Evolutionary conservation across 352 stramenopile species (phyloP).

Genomic region (Globisporangium irregulare): DNA sequence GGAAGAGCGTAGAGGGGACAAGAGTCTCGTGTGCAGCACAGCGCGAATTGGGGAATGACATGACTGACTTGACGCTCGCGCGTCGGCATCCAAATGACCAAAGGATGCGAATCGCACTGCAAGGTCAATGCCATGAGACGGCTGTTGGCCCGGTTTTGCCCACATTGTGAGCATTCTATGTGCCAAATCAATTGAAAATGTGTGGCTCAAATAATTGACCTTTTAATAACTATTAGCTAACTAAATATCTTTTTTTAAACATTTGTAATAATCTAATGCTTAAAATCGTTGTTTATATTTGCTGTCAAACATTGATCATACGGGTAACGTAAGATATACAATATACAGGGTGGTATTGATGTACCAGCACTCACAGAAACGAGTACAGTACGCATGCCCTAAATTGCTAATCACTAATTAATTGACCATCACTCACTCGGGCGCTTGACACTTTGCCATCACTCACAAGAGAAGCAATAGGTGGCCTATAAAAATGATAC

Average conservation of each 20-base stretch:
- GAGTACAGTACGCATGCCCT: neutral
- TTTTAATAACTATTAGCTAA: neutral
- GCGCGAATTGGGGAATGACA: neutral
- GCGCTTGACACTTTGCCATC: too few species aligned
- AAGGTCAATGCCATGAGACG: too few species aligned
- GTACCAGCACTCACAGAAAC: neutral
- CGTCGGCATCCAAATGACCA: neutral
- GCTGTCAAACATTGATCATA: neutral
- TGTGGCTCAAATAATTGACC: neutral
- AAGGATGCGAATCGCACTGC: neutral
- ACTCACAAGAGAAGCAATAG: too few species aligned
- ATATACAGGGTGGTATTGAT: neutral
- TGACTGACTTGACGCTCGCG: neutral
- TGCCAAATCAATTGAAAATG: neutral
- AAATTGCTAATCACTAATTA: neutral
- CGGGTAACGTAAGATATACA: neutral
- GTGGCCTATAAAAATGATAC: too few species aligned
- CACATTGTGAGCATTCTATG: neutral
- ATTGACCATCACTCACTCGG: neutral
- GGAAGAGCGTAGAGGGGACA: neutral
- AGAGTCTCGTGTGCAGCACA: neutral
- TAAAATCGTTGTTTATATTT: neutral
- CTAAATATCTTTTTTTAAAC: neutral
- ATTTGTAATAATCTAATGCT: neutral
- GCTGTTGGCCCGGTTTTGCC: too few species aligned